phyloP scores from a whole-genome alignment of 805 yeast genomes.

The Candida berthetii region DNA sequence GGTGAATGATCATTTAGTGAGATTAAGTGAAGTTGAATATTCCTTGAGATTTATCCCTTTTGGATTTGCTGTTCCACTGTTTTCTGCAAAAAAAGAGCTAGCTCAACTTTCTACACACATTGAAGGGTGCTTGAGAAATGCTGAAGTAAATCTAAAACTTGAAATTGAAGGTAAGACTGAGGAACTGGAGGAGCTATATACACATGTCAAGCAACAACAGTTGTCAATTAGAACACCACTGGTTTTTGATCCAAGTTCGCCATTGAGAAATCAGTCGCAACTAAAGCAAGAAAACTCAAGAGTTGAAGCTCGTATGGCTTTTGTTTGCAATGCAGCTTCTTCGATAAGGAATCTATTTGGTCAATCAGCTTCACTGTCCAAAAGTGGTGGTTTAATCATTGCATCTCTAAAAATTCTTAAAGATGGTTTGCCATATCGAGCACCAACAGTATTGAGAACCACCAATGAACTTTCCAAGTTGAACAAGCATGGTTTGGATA shows the following conservation, averaged over 20 bases:
- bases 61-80: constrained; percentile 22
- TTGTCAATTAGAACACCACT: constrained; percentile 1
- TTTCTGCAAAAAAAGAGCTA: constrained; percentile 7
- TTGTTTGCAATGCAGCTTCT: neutral
- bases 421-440: constrained; percentile 28
- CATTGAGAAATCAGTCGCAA: neutral
- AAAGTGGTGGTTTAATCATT: constrained; percentile 23
- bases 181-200: constrained; percentile 11
- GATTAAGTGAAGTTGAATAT: constrained; percentile 29
- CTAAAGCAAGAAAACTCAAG: constrained; percentile 12
- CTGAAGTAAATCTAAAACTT: constrained; percentile 10
- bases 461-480: constrained; percentile 26
- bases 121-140: constrained; percentile 10
- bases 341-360: constrained; percentile 2
- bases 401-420: constrained; percentile 24
- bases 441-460: constrained; percentile 29
- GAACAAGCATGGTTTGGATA: constrained; percentile 26
- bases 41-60: constrained; percentile 33
- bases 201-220: constrained; percentile 11
- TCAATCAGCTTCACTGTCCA: no score
- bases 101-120: constrained; percentile 5
- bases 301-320: constrained; percentile 7
- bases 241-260: neutral
- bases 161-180: constrained; percentile 10
- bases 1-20: constrained; percentile 21